Conservation (phyloP, 495 filamentous ascomycete species). For the Talaromyces proteolyticus region DNA sequence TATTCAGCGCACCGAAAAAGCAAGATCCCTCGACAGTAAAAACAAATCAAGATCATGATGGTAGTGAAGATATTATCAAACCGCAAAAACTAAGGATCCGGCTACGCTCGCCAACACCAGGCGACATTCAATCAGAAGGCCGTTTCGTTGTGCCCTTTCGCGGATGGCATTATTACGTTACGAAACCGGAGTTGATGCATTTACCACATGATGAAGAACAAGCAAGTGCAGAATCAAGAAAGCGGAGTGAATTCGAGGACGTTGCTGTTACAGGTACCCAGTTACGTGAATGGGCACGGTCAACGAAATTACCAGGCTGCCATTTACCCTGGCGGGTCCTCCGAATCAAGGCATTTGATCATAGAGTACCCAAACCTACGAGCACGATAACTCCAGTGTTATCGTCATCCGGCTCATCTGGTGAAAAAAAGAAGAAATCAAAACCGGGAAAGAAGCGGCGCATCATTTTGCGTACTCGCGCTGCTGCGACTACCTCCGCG, state of each 20-base stretch:
- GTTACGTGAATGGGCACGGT: conserved; percentile 28
- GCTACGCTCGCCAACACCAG: conserved; percentile 34
- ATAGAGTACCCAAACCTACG: neutral
- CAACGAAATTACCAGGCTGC: conserved; percentile 30
- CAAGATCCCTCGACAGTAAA: conserved; percentile 2
- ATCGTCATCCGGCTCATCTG: no score
- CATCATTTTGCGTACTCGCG: conserved; percentile 33
- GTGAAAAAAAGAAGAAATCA: conserved; percentile 26
- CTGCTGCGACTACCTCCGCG: conserved; percentile 1
- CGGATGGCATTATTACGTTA: conserved; percentile 40
- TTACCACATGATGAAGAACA: conserved; percentile 6
- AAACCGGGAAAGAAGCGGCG: conserved; percentile 45
- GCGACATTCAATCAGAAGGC: conserved; percentile 20
- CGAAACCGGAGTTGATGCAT: conserved; percentile 23
- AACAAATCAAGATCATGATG: neutral
- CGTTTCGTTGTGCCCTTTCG: conserved; percentile 37
- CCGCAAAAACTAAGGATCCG: conserved; percentile 37
- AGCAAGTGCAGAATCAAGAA: conserved; percentile 7
- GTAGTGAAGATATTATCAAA: neutral
- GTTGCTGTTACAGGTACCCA: conserved; percentile 33
- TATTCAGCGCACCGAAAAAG: conserved; percentile 33
- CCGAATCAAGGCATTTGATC: neutral
- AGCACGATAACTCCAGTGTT: neutral
- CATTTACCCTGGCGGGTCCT: conserved; percentile 37
- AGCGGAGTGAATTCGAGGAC: conserved; percentile 30